Conservation (phyloP, 2,329 filamentous ascomycete species). For the Fusarium hainanense region DNA sequence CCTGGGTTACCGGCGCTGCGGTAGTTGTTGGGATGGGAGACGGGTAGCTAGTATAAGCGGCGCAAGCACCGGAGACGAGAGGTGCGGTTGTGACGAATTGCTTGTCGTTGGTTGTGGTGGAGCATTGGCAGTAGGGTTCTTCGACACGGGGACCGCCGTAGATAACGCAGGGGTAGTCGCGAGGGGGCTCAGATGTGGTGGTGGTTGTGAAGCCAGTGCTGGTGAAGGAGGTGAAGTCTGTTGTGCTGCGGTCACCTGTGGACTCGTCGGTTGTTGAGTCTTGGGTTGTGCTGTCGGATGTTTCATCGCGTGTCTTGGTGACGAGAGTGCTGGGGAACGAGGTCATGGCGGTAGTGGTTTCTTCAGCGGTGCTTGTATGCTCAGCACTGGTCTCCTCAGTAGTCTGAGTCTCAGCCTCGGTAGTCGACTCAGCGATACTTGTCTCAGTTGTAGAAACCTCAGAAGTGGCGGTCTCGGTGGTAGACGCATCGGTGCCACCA, state of each 20-base stretch:
- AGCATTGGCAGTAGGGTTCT: constrained; percentile 13
- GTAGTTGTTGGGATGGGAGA: background rate
- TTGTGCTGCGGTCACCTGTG: background rate
- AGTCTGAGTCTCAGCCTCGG: background rate
- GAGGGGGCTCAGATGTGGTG: background rate
- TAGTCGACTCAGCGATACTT: background rate
- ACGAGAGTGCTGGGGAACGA: background rate
- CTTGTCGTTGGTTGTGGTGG: constrained; percentile 10
- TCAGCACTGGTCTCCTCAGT: background rate
- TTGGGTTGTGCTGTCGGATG: background rate
- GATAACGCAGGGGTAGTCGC: constrained; percentile 4
- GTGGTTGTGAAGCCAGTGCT: background rate
- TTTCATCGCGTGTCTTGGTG: background rate
- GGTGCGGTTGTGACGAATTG: constrained; percentile 21
- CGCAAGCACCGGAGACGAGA: constrained; percentile 17
- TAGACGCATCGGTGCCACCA: background rate
- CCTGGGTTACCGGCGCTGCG: background rate
- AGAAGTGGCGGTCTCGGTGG: background rate
- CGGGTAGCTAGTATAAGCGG: constrained; percentile 2
- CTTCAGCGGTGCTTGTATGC: background rate
- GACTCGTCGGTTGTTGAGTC: background rate
- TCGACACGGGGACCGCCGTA: constrained; percentile 3
- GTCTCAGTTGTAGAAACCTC: background rate
- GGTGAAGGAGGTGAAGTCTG: background rate
- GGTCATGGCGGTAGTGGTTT: background rate